Evolutionary conservation across 2,329 filamentous ascomycete genomes (phyloP), one percentile per base, ranked within the genome.

Genomic region (Aspergillus awamori): DNA sequence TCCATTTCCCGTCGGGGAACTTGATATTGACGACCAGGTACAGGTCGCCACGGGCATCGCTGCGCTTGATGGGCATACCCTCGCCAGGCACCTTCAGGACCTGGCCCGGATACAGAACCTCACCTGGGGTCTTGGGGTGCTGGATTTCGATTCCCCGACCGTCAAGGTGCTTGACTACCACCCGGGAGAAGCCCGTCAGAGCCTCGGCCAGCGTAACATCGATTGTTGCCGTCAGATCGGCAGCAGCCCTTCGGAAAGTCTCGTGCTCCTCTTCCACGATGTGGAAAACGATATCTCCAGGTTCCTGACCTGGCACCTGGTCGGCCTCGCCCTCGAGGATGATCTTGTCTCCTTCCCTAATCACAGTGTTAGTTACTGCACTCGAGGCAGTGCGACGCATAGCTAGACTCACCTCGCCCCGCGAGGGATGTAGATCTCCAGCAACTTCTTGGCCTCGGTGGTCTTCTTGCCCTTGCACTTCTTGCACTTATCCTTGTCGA

Each of bases 401-500:
- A 6, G 26, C 13, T 5, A 20, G 5, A 68, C 79, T 59, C 70
- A 89, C 82, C 86, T 86, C 41, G 90, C 90, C 51, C 94, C 94
- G 56, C 91, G 87, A 8, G 94, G 93, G 62, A 99, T 97, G 80
- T 98, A 98, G 56, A 99, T 89, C 80, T 99, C 95, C 63, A 99
- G 83, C 3, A 94, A 91, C 81, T 98, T 99, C 79, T 91, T 95
- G 79, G 95, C 91, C 71, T 93, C 89, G 48, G 88, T 87, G 13
- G 92, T 93, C 64, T 92, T 87, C 77, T 91, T 91, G 72, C 95
- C 95, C 81, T 98, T 98, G 87, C 95, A 99, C 83, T 95, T 97
- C 84, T 96, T 97, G 84, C 95, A 99, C 74, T 92, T 92, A 73
- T 99, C 95, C 83, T 98, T 98, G 73, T 97, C 92, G 77, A 94